Evolutionary conservation across 768 basidiomycete genomes (phyloP).

Genomic region (Boletus subparvulus): DNA sequence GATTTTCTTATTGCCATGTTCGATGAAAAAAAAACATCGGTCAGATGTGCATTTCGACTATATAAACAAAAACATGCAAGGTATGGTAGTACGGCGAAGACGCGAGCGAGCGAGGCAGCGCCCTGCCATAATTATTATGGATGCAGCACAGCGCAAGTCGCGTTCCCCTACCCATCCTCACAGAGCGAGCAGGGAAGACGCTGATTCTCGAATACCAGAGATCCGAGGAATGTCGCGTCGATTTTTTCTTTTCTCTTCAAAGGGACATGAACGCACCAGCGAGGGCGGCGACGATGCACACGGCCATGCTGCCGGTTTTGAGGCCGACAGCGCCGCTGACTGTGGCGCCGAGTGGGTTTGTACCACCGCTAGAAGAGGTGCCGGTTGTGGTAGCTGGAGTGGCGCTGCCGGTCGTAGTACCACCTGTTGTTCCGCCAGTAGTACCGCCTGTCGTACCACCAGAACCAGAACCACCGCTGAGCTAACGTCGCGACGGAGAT

Average conservation of each 20-base stretch:
- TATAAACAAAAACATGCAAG: too few species aligned
- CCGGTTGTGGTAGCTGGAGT: not conserved
- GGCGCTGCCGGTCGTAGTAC: not conserved
- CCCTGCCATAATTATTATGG: too few species aligned
- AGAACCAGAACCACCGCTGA: conserved; percentile 6
- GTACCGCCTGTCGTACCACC: not conserved
- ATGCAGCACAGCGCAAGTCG: too few species aligned
- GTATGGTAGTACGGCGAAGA: too few species aligned
- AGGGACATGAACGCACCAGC: conserved; percentile 11
- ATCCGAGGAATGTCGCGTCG: too few species aligned
- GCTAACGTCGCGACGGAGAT: not conserved
- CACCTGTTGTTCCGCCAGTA: not conserved
- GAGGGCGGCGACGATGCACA: conserved; percentile 10
- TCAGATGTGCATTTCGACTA: too few species aligned
- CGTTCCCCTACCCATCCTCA: too few species aligned
- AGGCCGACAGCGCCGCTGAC: conserved; percentile 5
- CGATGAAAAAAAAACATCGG: too few species aligned
- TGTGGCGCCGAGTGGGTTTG: not conserved
- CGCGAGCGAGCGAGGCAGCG: too few species aligned
- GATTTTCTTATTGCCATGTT: too few species aligned
- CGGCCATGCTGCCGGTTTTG: not conserved
- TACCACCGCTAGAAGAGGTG: not conserved
- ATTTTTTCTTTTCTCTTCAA: not conserved
- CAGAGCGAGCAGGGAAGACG: too few species aligned
- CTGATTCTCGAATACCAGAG: too few species aligned